Percentiles rank a stretch among this genome's conserved stretches.
Evolutionary conservation across 495 filamentous ascomycete species (phyloP).

Genomic region (Hypoxylon rickii): DNA sequence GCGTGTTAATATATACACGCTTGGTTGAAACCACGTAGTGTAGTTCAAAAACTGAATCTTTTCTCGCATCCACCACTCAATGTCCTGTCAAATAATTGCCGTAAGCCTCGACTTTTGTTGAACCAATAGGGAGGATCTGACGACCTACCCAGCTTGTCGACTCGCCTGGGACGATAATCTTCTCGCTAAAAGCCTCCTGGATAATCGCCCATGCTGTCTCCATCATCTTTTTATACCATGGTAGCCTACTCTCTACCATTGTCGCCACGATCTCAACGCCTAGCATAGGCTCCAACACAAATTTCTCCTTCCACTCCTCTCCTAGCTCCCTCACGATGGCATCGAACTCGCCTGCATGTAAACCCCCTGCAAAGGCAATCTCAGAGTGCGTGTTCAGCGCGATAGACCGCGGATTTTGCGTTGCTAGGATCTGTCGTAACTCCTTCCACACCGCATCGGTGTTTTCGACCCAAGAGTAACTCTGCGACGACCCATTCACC

Average conservation of each 20-base stretch:
- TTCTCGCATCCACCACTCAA: conserved; percentile 55
- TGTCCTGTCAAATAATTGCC: too few relatives aligned
- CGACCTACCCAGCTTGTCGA: conserved; percentile 46
- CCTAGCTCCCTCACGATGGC: conserved; percentile 40
- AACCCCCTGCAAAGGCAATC: conserved; percentile 47
- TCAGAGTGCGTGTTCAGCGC: conserved; percentile 48
- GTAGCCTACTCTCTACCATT: conserved; percentile 43
- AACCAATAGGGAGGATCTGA: too few relatives aligned
- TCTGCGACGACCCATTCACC: conserved; percentile 15
- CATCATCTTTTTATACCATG: conserved; percentile 49
- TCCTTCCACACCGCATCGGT: conserved; percentile 45
- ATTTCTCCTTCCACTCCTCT: conserved; percentile 38
- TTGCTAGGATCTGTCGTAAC: conserved; percentile 37
- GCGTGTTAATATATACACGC: conserved; percentile 45
- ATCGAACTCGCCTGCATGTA: conserved; percentile 51
- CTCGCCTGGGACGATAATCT: conserved; percentile 45
- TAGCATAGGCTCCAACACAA: conserved; percentile 47
- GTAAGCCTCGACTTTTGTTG: too few relatives aligned
- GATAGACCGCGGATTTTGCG: conserved; percentile 39
- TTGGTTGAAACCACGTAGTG: conserved; percentile 54
- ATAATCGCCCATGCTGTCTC: conserved; percentile 56
- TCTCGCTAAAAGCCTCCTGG: conserved; percentile 50
- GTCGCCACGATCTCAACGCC: conserved; percentile 52
- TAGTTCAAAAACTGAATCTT: conserved; percentile 52
- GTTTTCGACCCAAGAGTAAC: conserved; percentile 51